Evolutionary conservation across 2,329 filamentous ascomycete genomes (phyloP).

Genomic region (Aspergillus aculeatus): DNA sequence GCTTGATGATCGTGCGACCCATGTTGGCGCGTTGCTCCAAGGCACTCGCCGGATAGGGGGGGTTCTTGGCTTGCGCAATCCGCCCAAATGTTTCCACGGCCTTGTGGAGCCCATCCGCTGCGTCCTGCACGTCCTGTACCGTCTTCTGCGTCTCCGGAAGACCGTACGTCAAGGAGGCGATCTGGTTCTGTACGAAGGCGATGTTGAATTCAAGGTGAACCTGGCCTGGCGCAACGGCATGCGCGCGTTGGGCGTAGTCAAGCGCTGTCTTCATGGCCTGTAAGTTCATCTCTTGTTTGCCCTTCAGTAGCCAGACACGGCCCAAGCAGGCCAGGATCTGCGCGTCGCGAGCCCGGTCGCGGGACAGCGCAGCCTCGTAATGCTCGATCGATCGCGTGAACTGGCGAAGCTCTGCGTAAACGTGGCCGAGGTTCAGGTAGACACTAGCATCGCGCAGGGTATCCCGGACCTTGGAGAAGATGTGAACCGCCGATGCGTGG

Average conservation of each 20-base stretch:
- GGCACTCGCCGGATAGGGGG: slow-evolving; percentile 86
- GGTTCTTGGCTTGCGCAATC: slow-evolving; percentile 60
- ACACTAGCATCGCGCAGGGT: slow-evolving; percentile 85
- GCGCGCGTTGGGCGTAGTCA: slow-evolving; percentile 65
- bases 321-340: slow-evolving; percentile 82
- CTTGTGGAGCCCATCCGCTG: slow-evolving; percentile 75
- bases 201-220: slow-evolving; percentile 96
- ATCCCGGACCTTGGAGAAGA: slow-evolving; percentile 87
- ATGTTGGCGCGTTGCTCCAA: slow-evolving; percentile 96
- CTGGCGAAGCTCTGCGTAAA: slow-evolving; percentile 86
- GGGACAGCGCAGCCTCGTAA: slow-evolving; percentile 81
- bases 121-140: slow-evolving; percentile 75
- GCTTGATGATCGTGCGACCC: slow-evolving; percentile 91
- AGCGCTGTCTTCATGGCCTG: slow-evolving; percentile 63
- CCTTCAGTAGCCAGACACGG: slow-evolving; percentile 81
- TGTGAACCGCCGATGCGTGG: slow-evolving; percentile 73
- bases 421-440: slow-evolving; percentile 89
- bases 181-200: slow-evolving; percentile 93
- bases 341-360: slow-evolving; percentile 75
- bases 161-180: slow-evolving; percentile 75
- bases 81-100: slow-evolving; percentile 70
- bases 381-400: slow-evolving; percentile 89
- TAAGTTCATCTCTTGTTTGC: slow-evolving; percentile 65
- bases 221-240: slow-evolving; percentile 76
- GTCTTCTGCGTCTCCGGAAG: slow-evolving; percentile 75